Conservation (phyloP, 192 early-diverging fungal species). For the Chytriomyces confervae region DNA sequence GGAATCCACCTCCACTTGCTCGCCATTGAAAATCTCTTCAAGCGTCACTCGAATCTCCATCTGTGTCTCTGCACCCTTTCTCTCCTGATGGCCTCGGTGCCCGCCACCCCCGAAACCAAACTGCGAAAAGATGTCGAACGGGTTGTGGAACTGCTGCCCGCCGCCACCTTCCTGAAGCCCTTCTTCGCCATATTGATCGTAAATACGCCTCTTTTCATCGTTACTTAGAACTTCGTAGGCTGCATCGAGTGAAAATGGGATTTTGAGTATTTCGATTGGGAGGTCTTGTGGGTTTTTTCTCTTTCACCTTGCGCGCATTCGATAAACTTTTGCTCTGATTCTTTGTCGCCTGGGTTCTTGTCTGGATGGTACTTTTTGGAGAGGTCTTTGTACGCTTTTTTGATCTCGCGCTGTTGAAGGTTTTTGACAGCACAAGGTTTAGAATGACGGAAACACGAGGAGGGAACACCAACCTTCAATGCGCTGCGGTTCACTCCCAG, state of each 20-base stretch:
- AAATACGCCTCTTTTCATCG: constrained; percentile 88
- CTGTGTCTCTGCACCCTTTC: constrained; percentile 80
- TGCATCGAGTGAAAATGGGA: constrained; percentile 35
- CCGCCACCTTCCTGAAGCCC: constrained; percentile 77
- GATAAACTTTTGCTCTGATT: constrained; percentile 86
- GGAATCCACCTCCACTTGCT: constrained; percentile 67
- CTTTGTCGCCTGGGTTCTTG: constrained; percentile 78
- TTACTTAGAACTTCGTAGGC: constrained; percentile 95
- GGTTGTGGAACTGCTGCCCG: constrained; percentile 77
- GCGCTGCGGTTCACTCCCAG: constrained; percentile 84
- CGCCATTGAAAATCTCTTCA: constrained; percentile 89
- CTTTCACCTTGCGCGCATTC: constrained; percentile 81
- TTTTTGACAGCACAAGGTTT: neutral
- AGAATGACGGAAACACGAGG: neutral
- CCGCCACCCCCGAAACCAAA: constrained; percentile 62
- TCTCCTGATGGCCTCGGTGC: constrained; percentile 61
- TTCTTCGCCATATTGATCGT: constrained; percentile 95
- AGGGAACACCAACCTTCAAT: constrained; percentile 48
- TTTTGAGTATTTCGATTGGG: neutral
- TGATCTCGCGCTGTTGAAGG: constrained; percentile 74
- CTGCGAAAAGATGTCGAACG: constrained; percentile 98
- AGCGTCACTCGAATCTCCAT: constrained; percentile 85
- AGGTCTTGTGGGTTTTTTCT: constrained; percentile 63
- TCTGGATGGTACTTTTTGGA: constrained; percentile 43
- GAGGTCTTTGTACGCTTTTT: constrained; percentile 92